Base-by-base conservation (phyloP, 1,284 basidiomycete species). In the Sporisorium sorghi region DNA sequence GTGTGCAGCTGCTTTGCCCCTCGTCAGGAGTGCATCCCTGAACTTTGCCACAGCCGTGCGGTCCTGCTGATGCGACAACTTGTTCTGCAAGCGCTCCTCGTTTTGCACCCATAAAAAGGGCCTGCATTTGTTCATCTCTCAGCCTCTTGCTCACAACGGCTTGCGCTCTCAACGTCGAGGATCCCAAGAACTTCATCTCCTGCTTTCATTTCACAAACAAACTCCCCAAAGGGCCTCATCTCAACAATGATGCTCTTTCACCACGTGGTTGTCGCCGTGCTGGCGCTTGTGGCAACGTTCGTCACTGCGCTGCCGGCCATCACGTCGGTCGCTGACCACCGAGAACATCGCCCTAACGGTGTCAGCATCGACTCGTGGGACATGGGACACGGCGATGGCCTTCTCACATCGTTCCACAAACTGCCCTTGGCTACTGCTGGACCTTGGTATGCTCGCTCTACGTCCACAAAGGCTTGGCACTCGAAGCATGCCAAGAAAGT, bases 181-280 rank as follows among this genome's bases (percentile, higher is more conserved):
- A 44, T 28, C 23, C 14, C 8, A 15, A 9, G 7, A 3, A 26
- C 24, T 28, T 28, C 24, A 1, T 14, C 23, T 21, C 17, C n/a
- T 28, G 43, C 24, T 6, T 5, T 2, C 15, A 4, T 26, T 6
- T 11, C 24, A 14, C 12, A 21, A 44, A 2, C 10, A 17, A 2
- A 12, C 10, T 43, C 21, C 12, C 30, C 6, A 32, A 35, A 35
- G 21, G 28, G 24, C 4, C 6, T 26, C 23, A 19, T 15, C 6
- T 2, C 33, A 7, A 15, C 3, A 19, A 66, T 66, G 63, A 59
- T 50, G 30, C 30, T 59, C 39, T 55, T 32, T 17, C 33, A 40
- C 17, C 52, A 54, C 3, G 49, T 66, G 63, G 50, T 51, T 6
- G 17, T 66, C 12, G 63, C 57, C 56, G 42, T 66, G 14, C 32